These are phyloP conservation scores for Osmozyma mogii DNA, from an alignment of 805 yeast genomes.

Conservation along the genomic window DNA sequence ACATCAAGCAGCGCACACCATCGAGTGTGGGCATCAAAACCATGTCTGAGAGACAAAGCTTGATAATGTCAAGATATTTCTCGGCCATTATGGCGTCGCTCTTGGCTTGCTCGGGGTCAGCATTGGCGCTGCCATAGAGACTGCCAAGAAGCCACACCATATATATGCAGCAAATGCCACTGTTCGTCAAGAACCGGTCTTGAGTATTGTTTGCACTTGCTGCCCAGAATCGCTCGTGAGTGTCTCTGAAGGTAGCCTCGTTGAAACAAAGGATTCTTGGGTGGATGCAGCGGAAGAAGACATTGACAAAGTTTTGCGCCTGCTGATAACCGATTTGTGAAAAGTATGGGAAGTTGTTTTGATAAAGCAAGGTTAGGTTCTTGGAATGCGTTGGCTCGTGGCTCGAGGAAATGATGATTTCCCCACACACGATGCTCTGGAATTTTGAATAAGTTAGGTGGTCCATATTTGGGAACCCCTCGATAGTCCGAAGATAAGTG, in stretches of 20 bases:
- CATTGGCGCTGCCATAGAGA: too few species aligned
- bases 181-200: neutral
- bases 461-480: neutral
- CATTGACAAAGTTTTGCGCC: slow-evolving; percentile 27
- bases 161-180: slow-evolving; percentile 36
- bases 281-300: slow-evolving; percentile 36
- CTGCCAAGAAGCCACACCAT: slow-evolving; percentile 39
- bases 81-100: slow-evolving; percentile 17
- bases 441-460: neutral
- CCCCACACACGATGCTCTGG: slow-evolving; percentile 1
- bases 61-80: slow-evolving; percentile 33
- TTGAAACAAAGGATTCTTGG: slow-evolving; percentile 35
- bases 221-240: slow-evolving; percentile 1
- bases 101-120: slow-evolving; percentile 10
- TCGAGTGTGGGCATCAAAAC: slow-evolving; percentile 36
- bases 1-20: slow-evolving; percentile 35
- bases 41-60: slow-evolving; percentile 35
- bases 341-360: slow-evolving; percentile 29
- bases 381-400: slow-evolving; percentile 1
- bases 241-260: slow-evolving; percentile 1
- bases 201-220: neutral
- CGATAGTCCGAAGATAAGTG: neutral
- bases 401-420: slow-evolving; percentile 1
- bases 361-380: neutral
- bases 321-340: slow-evolving; percentile 23